phyloP scores from a whole-genome alignment of 257 asterid genomes.

The Fraxinus americana region DNA sequence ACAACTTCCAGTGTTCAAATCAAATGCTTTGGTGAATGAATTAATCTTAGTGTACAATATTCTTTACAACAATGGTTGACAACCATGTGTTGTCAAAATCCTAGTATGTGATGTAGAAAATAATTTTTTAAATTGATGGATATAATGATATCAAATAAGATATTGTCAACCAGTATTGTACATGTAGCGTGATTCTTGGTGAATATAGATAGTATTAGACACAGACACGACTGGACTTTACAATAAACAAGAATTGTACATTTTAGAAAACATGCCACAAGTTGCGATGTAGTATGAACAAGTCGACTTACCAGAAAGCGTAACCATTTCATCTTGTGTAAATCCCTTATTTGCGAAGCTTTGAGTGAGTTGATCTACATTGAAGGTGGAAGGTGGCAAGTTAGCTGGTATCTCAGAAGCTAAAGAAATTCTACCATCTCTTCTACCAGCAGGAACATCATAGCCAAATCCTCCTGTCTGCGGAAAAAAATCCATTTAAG shows the following conservation, averaged over 20 bases:
- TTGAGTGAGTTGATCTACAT: conserved; percentile 60
- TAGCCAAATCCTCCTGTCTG: conserved; percentile 71
- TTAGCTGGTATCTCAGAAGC: conserved; percentile 47
- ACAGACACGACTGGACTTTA: no score
- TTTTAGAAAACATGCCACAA: background rate
- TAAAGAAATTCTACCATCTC: conserved; percentile 68
- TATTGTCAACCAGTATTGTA: no score
- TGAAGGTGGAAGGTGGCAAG: conserved; percentile 52
- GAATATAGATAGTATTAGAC: no score
- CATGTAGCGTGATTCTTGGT: no score
- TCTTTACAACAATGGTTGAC: no score
- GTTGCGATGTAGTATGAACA: background rate
- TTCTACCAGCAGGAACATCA: conserved; percentile 71
- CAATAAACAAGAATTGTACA: no score
- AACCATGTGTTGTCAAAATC: no score
- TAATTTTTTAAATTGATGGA: no score
- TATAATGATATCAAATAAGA: no score
- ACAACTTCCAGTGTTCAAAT: no score
- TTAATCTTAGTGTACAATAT: no score
- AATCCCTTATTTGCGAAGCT: conserved; percentile 60
- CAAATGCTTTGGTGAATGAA: background rate
- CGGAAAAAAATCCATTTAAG: background rate
- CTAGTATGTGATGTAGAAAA: no score
- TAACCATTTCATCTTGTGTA: conserved; percentile 77
- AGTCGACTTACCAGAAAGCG: conserved; percentile 68